Evolutionary conservation across 2,329 filamentous ascomycete species (phyloP).

Genomic region (Penicillium sp.): DNA sequence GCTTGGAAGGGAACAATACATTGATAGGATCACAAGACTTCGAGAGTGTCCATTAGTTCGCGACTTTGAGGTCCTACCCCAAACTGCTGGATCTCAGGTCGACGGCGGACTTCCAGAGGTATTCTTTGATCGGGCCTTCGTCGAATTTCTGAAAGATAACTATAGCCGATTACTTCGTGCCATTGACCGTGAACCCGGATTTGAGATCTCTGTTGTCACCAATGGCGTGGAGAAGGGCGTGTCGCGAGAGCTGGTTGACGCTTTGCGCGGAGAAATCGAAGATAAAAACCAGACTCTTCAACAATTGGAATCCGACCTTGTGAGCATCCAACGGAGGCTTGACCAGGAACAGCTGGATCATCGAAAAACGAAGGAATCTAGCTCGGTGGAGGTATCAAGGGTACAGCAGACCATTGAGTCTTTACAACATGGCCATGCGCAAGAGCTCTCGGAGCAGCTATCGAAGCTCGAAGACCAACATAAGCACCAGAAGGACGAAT

Average conservation of each 20-base stretch:
- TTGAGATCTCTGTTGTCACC: slow-evolving; percentile 76
- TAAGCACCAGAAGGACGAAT: slow-evolving; percentile 41
- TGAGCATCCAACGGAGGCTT: slow-evolving; percentile 53
- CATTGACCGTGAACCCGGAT: slow-evolving; percentile 83
- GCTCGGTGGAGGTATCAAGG: slow-evolving; percentile 52
- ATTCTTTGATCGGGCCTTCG: slow-evolving; percentile 78
- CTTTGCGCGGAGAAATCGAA: slow-evolving; percentile 70
- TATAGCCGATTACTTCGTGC: slow-evolving; percentile 79
- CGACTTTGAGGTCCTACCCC: slow-evolving; percentile 83
- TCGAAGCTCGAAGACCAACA: slow-evolving; percentile 46
- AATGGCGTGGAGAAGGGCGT: slow-evolving; percentile 84
- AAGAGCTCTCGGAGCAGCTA: slow-evolving; percentile 53
- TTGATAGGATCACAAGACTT: slow-evolving; percentile 73
- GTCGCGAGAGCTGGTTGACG: slow-evolving; percentile 88
- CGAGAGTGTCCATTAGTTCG: slow-evolving; percentile 74
- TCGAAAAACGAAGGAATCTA: slow-evolving; percentile 60
- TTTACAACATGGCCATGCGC: slow-evolving; percentile 66
- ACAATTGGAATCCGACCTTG: slow-evolving; percentile 54
- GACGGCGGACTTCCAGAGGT: slow-evolving; percentile 66
- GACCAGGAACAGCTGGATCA: slow-evolving; percentile 73
- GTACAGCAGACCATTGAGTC: slow-evolving; percentile 67
- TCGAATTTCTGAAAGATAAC: slow-evolving; percentile 95
- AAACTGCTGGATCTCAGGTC: slow-evolving; percentile 56
- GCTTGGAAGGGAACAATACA: slow-evolving; percentile 81
- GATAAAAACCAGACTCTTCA: slow-evolving; percentile 63